Percentiles rank a stretch among this genome's conserved stretches.
Conservation (phyloP, 2,329 filamentous ascomycete species). For the Paramyrothecium sp. region DNA sequence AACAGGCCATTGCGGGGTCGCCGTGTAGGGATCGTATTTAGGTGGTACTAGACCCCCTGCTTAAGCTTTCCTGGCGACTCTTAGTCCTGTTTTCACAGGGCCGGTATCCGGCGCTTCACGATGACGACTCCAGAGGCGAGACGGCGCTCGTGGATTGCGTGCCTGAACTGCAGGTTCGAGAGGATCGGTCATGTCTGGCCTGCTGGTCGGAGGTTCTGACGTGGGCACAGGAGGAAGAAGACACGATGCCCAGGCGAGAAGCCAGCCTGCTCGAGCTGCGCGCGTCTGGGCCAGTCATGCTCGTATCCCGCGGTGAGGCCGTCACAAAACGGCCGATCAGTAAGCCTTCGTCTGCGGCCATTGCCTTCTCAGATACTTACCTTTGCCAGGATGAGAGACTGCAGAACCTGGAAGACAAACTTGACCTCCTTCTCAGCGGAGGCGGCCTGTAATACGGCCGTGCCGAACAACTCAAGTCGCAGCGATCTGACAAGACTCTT, state of each 20-base stretch:
- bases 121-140: slow-evolving; percentile 34
- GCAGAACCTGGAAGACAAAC: slow-evolving; percentile 50
- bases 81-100: background rate
- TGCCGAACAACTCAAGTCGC: slow-evolving; percentile 6
- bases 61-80: background rate
- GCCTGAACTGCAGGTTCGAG: slow-evolving; percentile 46
- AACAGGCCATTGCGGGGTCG: background rate
- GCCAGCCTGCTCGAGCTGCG: slow-evolving; percentile 49
- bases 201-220: background rate
- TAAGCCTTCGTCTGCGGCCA: slow-evolving; percentile 23
- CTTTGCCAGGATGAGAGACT: slow-evolving; percentile 44
- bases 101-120: slow-evolving; percentile 4
- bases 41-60: background rate
- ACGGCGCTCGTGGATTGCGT: slow-evolving; percentile 39
- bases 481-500: slow-evolving; percentile 24
- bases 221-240: slow-evolving; percentile 40
- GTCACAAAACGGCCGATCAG: slow-evolving; percentile 40
- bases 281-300: slow-evolving; percentile 45
- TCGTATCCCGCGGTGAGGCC: slow-evolving; percentile 38
- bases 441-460: slow-evolving; percentile 22
- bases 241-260: slow-evolving; percentile 51
- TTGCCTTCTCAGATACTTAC: slow-evolving; percentile 13
- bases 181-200: background rate
- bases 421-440: slow-evolving; percentile 47
- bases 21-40: background rate